Conservation (phyloP, 805 yeast genomes). For the Saccharomycopsis schoenii region DNA sequence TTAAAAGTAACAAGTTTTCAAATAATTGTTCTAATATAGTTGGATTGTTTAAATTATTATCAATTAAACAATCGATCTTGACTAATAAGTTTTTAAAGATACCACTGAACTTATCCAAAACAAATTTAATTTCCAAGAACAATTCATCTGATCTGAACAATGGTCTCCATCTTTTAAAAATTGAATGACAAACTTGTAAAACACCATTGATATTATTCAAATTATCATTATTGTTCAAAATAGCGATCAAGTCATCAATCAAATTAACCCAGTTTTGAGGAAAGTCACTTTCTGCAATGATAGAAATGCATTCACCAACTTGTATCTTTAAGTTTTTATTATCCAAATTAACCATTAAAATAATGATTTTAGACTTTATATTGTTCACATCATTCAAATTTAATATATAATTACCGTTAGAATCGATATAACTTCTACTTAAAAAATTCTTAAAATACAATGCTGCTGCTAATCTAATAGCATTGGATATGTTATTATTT, state of each 20-base stretch:
- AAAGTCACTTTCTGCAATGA: constrained; percentile 93
- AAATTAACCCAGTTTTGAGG: constrained; percentile 83
- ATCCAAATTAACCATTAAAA: constrained; percentile 79
- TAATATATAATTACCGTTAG: constrained; percentile 69
- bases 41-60: constrained; percentile 31
- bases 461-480: constrained; percentile 79
- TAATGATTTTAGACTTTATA: constrained; percentile 68
- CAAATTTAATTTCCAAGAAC: constrained; percentile 78
- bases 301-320: constrained; percentile 85
- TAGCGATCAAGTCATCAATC: constrained; percentile 60
- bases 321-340: constrained; percentile 69
- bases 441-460: constrained; percentile 83
- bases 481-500: constrained; percentile 37
- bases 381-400: constrained; percentile 50
- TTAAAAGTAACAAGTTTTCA: constrained; percentile 59
- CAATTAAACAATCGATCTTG: constrained; percentile 58
- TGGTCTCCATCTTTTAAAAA: constrained; percentile 95
- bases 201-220: constrained; percentile 76
- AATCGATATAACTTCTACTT: constrained; percentile 82
- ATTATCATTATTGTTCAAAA: constrained; percentile 45
- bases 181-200: constrained; percentile 85
- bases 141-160: constrained; percentile 84
- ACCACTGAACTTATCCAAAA: constrained; percentile 67
- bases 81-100: constrained; percentile 70
- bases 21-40: constrained; percentile 47